Conservation (phyloP, 139 green algal species). For the Auxenochlorella protothecoides region DNA sequence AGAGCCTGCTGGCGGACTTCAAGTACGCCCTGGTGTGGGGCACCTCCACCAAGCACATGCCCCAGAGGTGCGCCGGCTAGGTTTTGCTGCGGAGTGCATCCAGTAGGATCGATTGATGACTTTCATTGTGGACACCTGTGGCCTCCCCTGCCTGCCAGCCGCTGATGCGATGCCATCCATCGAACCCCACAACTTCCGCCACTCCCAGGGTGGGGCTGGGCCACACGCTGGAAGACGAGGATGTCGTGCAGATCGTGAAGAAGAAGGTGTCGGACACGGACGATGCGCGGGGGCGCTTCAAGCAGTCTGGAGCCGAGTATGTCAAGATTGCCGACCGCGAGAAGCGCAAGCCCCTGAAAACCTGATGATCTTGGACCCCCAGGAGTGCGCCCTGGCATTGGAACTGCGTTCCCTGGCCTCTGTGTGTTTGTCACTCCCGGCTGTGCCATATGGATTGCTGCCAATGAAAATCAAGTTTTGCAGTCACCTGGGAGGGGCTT, state of each 20-base stretch:
- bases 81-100: too few species aligned
- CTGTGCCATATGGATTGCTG: not conserved
- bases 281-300: conserved; percentile 67
- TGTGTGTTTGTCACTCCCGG: too few species aligned
- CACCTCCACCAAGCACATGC: conserved; percentile 84
- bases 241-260: conserved; percentile 94
- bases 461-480: not conserved
- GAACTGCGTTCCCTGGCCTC: too few species aligned
- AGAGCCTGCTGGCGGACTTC: conserved; percentile 63
- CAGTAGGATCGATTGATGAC: too few species aligned
- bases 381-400: too few species aligned
- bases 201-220: conserved; percentile 16
- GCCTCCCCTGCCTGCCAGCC: too few species aligned
- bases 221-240: conserved; percentile 64
- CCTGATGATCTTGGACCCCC: conserved; percentile 31
- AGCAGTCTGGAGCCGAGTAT: conserved; percentile 52
- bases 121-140: too few species aligned
- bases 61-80: conserved; percentile 61
- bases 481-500: not conserved
- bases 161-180: too few species aligned
- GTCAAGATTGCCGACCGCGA: conserved; percentile 79
- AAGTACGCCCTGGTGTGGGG: conserved; percentile 97
- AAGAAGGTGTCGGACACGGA: conserved; percentile 66
- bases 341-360: conserved; percentile 95
- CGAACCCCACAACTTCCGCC: not conserved